Evolutionary conservation across 805 yeast genomes (phyloP), one percentile per base, ranked within the genome.

Genomic region (Suhomyces kilbournensis): DNA sequence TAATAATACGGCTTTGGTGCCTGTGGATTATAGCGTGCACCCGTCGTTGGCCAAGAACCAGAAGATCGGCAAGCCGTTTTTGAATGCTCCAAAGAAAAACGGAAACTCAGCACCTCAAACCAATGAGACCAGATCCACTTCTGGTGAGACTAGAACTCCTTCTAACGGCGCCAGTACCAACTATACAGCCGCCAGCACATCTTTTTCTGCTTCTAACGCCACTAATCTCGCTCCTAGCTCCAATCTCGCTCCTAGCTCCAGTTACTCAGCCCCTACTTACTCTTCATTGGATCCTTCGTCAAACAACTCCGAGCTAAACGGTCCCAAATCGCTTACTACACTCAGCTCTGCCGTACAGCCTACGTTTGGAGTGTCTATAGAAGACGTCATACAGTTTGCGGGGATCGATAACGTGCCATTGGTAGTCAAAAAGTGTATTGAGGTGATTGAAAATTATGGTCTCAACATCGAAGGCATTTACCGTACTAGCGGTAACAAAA

Each of bases 351-450:
- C 56, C 19, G 40, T 58, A 4, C 77, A 74, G 50, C 77, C 78
- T 0, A 84, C 96, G 0, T 94, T 90, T 70, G 97, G 97, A 0
- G 83, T 86, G 0, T 86, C 96, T 0, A 77, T 94, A n/a, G 96
- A 87, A 53, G 82, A 77, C 8, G 71, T 90, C 44, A 83, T 91
- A 17, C 86, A 85, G 55, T 84, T 80, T 59, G 97, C 96, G 56
- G 80, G 79, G 6, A 93, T 91, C 50, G 96, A 90, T 58, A 86
- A 89, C 68, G 97, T 94, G 4, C 99, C 99, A 1, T 79, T 87
- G 15, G 81, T 94, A 47, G 99, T 94, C 9, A 85, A 86, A 56
- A 89, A 86, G 64, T 92, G 97, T 75, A 88, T 93, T 48, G 86
- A 85, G 56, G 86, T 92, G 7, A 84, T 94, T 34, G 98, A 94